phyloP scores from a whole-genome alignment of 768 basidiomycete species.

The Boletus barrowsii region DNA sequence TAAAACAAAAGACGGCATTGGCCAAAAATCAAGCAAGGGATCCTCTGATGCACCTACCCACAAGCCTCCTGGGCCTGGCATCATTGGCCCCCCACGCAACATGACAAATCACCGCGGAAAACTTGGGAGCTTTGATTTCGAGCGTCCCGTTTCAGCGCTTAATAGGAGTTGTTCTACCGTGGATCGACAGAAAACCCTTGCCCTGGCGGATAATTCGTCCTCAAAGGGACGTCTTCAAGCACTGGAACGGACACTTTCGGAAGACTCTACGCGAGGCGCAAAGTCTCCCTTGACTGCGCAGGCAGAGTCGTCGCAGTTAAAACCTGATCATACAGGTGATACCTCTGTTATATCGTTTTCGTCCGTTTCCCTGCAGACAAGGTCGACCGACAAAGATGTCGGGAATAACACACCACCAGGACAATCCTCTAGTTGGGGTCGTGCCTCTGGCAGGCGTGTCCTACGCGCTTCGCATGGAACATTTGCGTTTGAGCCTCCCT shows the following conservation, averaged over 20 bases:
- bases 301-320: conserved; percentile 27
- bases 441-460: conserved; percentile 43
- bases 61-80: conserved; percentile 7
- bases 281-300: conserved; percentile 11
- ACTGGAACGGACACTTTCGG: conserved; percentile 26
- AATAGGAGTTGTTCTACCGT: conserved; percentile 30
- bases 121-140: conserved; percentile 77
- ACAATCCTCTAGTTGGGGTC: conserved; percentile 58
- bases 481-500: conserved; percentile 68
- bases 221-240: conserved; percentile 15
- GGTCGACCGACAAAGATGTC: conserved; percentile 31
- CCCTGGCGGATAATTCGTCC: conserved; percentile 4
- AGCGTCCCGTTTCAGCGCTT: conserved; percentile 52
- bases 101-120: conserved; percentile 46
- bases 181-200: conserved; percentile 13
- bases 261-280: conserved; percentile 22
- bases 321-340: conserved; percentile 38
- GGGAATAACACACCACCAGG: conserved; percentile 29
- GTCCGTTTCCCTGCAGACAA: conserved; percentile 38
- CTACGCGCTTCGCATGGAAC: conserved; percentile 49
- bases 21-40: conserved; percentile 26
- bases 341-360: conserved; percentile 33
- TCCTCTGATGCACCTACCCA: conserved; percentile 6
- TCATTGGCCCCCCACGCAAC: conserved; percentile 19
- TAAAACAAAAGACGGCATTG: conserved; percentile 18